Evolutionary conservation across 2,329 filamentous ascomycete species (phyloP).

Genomic region (Ceratocystis albifundus): DNA sequence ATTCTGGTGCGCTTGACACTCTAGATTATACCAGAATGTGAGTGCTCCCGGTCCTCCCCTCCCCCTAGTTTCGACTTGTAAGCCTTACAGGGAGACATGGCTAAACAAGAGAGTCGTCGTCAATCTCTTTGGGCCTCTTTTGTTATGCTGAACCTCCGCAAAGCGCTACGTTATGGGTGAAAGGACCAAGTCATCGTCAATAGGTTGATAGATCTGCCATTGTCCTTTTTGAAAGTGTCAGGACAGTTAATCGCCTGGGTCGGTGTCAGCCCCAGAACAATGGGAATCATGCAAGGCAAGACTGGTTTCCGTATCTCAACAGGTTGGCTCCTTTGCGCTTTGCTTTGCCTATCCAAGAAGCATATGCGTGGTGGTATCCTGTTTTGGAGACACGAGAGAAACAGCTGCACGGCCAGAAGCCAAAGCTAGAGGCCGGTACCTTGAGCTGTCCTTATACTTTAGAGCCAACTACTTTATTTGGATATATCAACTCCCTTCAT

Average conservation of each 20-base stretch:
- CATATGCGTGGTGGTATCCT: not conserved
- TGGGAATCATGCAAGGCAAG: not conserved
- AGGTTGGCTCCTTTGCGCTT: not conserved
- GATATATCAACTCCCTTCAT: conserved; percentile 6
- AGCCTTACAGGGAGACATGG: not conserved
- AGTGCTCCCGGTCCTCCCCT: not conserved
- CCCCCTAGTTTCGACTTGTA: not conserved
- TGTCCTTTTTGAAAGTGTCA: not conserved
- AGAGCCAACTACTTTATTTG: not conserved
- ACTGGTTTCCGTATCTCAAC: not conserved
- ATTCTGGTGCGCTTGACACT: not conserved
- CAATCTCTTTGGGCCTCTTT: not conserved
- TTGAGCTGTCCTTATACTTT: not conserved
- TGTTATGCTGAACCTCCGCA: too few species aligned
- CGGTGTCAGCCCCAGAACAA: not conserved
- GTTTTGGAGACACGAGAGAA: not conserved
- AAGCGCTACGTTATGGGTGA: not conserved
- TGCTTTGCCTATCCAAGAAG: not conserved
- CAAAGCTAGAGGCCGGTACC: not conserved
- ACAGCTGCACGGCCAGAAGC: not conserved
- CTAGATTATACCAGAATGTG: not conserved
- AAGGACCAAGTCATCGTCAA: not conserved
- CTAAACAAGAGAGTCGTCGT: too few species aligned
- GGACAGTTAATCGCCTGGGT: not conserved
- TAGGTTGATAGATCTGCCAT: not conserved